Evolutionary conservation across 345 rosid species (phyloP).

Genomic region (Ricinus communis): DNA sequence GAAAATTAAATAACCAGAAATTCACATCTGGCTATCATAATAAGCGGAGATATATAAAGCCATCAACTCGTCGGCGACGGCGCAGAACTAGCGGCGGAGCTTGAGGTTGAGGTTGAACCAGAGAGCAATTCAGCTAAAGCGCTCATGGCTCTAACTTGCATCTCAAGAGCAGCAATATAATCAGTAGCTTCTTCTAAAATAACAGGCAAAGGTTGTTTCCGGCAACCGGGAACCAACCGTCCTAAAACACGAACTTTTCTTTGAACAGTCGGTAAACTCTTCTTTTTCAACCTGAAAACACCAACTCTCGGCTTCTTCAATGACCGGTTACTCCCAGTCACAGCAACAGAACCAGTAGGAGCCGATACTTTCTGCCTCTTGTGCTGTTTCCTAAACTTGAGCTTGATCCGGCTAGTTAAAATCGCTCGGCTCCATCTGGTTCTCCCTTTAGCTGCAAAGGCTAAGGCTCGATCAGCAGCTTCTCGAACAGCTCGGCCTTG

Average conservation of each 20-base stretch:
- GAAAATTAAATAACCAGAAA: background rate
- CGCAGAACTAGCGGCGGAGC: slow-evolving; percentile 31
- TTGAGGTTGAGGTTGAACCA: slow-evolving; percentile 26
- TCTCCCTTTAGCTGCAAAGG: slow-evolving; percentile 79
- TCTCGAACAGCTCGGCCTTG: slow-evolving; percentile 71
- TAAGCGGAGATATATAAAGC: background rate
- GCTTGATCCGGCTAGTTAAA: slow-evolving; percentile 62
- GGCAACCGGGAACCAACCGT: slow-evolving; percentile 96
- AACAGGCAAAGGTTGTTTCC: slow-evolving; percentile 81
- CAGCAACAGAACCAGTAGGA: slow-evolving; percentile 17
- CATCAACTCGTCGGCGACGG: slow-evolving; percentile 26
- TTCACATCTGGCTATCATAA: slow-evolving; percentile 27
- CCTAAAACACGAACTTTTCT: slow-evolving; percentile 80
- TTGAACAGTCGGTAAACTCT: slow-evolving; percentile 73
- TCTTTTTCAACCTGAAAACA: slow-evolving; percentile 54
- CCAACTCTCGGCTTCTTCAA: slow-evolving; percentile 68
- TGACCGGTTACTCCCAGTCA: slow-evolving; percentile 36
- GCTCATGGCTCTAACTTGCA: slow-evolving; percentile 94
- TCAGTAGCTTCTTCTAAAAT: slow-evolving; percentile 91
- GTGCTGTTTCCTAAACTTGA: slow-evolving; percentile 70
- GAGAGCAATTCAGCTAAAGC: slow-evolving; percentile 65
- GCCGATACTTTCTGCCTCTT: slow-evolving; percentile 46
- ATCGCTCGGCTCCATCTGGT: slow-evolving; percentile 95
- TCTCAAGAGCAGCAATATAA: slow-evolving; percentile 95
- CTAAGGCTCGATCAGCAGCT: slow-evolving; percentile 80